phyloP scores from a whole-genome alignment of 1,284 basidiomycete genomes.

The Leccinum subrobustum region DNA sequence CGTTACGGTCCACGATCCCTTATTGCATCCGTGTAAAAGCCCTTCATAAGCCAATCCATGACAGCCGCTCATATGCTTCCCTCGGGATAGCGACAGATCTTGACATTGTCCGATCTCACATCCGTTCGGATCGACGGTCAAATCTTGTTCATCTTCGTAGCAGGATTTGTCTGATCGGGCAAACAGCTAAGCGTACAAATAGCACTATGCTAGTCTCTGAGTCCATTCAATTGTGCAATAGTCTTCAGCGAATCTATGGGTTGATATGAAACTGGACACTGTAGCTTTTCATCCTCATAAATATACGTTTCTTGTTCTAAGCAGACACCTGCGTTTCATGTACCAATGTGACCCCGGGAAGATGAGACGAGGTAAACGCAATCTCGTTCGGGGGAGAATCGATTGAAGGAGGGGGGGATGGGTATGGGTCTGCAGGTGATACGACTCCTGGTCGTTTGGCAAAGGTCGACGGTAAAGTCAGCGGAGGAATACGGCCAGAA shows the following conservation, averaged over 20 bases:
- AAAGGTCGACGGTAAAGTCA: conserved; percentile 21
- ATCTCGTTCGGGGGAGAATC: conserved; percentile 58
- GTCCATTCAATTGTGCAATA: not conserved
- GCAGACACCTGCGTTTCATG: conserved; percentile 17
- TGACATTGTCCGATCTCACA: not conserved
- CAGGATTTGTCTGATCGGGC: not conserved
- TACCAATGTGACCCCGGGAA: conserved; percentile 5
- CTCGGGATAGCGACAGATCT: not conserved
- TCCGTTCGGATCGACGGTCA: not conserved
- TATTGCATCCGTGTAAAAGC: conserved; percentile 26
- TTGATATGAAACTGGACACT: conserved; percentile 2
- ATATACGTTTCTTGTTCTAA: conserved; percentile 27
- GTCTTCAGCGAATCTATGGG: conserved; percentile 4
- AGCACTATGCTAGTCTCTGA: not conserved
- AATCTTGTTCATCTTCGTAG: not conserved
- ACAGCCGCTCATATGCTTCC: conserved; percentile 1
- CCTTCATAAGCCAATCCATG: conserved; percentile 9
- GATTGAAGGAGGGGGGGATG: conserved; percentile 71
- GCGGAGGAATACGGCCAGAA: conserved; percentile 32
- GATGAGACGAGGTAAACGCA: conserved; percentile 7
- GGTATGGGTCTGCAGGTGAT: conserved; percentile 59
- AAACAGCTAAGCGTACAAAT: not conserved
- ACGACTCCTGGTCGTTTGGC: conserved; percentile 27
- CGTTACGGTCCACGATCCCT: conserved; percentile 7
- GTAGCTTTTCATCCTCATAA: conserved; percentile 20